phyloP scores from a whole-genome alignment of 169 alveolate genomes.

The Eimeria necatrix region DNA sequence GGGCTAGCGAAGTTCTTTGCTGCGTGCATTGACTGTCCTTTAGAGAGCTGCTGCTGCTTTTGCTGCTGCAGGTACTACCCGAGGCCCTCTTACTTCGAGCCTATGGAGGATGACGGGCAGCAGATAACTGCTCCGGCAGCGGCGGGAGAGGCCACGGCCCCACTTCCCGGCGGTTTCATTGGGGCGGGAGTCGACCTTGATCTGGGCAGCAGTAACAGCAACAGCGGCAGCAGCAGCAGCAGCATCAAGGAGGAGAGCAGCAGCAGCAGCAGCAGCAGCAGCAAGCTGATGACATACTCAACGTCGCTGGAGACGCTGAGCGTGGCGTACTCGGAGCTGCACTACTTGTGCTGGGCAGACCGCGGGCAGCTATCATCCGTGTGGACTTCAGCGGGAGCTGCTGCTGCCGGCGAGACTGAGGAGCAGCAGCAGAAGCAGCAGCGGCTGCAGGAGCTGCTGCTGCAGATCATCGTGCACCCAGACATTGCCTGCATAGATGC shows the following conservation, averaged over 20 bases:
- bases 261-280: conserved; percentile 63
- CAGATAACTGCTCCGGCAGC: conserved; percentile 4
- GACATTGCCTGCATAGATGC: conserved; percentile 53
- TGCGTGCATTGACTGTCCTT: neutral
- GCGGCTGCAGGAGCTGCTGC: conserved; percentile 74
- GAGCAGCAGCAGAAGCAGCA: conserved; percentile 70
- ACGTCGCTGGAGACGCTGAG: conserved; percentile 22
- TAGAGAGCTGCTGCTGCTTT: conserved; percentile 27
- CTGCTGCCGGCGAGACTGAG: neutral
- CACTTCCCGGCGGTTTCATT: neutral
- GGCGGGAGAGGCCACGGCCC: neutral
- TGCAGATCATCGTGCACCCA: conserved; percentile 49
- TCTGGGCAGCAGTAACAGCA: neutral
- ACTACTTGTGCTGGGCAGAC: conserved; percentile 22
- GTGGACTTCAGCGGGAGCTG: conserved; percentile 33
- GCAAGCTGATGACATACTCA: conserved; percentile 16
- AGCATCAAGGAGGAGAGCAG: neutral
- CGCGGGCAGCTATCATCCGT: conserved; percentile 1
- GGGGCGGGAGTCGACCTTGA: neutral
- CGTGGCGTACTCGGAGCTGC: conserved; percentile 57
- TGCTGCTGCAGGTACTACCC: conserved; percentile 70
- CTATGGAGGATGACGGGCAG: conserved; percentile 34
- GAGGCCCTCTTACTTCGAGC: conserved; percentile 78
- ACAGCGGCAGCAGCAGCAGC: conserved; percentile 67
- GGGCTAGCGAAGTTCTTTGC: neutral